A percentile compares a stretch with the other conserved stretches of the same genome.
Conservation (phyloP, 345 rosid genomes). For the Ailanthus altissimus region DNA sequence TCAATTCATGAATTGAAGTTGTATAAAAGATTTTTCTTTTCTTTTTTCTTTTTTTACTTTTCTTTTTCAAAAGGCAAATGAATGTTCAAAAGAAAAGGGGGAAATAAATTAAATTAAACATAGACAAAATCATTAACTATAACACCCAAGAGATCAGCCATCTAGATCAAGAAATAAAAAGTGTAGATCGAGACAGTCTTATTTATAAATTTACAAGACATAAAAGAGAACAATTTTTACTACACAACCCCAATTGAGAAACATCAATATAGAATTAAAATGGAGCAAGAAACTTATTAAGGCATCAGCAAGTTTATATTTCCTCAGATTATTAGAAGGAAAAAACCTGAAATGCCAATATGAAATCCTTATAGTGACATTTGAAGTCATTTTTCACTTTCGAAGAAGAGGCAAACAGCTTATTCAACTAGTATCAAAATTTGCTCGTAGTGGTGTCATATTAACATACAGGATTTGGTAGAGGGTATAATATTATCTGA, state of each 20-base stretch:
- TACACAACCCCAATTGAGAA: neutral
- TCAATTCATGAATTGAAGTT: too few species aligned
- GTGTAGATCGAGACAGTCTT: neutral
- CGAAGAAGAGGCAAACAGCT: neutral
- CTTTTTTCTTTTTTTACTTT: too few species aligned
- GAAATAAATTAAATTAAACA: too few species aligned
- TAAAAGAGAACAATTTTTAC: neutral
- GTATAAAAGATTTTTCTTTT: too few species aligned
- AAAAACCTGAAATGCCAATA: neutral
- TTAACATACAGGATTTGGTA: neutral
- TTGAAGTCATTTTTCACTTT: conserved; percentile 9
- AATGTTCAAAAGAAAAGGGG: too few species aligned
- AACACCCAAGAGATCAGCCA: too few species aligned
- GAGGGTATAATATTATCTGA: neutral
- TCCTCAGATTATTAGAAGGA: neutral
- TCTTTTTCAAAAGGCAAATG: too few species aligned
- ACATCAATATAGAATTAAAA: neutral
- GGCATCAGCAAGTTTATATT: neutral
- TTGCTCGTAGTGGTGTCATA: neutral
- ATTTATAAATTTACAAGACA: too few species aligned
- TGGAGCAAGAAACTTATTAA: neutral
- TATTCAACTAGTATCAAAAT: neutral
- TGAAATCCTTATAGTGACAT: neutral
- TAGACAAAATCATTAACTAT: too few species aligned
- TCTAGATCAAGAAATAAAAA: too few species aligned